Evolutionary conservation across 257 asterid genomes (phyloP).

Genomic region (Ophiorrhiza pumila): DNA sequence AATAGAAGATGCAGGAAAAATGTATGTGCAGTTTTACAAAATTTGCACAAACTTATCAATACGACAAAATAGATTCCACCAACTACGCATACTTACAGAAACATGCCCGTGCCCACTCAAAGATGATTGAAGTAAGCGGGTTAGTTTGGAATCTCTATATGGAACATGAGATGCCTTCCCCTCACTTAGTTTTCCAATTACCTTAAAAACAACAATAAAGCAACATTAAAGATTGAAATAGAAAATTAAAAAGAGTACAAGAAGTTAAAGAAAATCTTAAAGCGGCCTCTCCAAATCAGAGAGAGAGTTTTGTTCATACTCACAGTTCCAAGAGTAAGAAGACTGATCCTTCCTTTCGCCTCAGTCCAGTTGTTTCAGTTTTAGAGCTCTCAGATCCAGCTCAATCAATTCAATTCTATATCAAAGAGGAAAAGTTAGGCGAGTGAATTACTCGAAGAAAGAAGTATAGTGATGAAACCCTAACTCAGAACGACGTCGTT

Average conservation of each 20-base stretch:
- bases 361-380: slow-evolving; percentile 93
- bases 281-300: not conserved
- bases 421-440: slow-evolving; percentile 25
- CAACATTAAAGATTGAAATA: slow-evolving; percentile 16
- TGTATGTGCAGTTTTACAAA: not conserved
- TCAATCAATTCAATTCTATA: slow-evolving; percentile 83
- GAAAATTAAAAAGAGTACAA: slow-evolving; percentile 5
- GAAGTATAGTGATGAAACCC: too few species aligned
- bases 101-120: slow-evolving; percentile 98
- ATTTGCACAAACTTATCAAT: not conserved
- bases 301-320: slow-evolving; percentile 24
- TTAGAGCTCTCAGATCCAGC: slow-evolving; percentile 99
- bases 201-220: slow-evolving; percentile 43
- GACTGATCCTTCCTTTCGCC: slow-evolving; percentile 99
- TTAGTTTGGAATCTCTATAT: slow-evolving; percentile 94
- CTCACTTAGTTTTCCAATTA: slow-evolving; percentile 97
- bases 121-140: slow-evolving; percentile 93
- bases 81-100: slow-evolving; percentile 57
- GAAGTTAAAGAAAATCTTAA: not conserved
- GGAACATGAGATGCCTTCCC: slow-evolving; percentile 98
- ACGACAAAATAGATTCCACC: not conserved
- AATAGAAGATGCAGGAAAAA: not conserved
- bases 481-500: too few species aligned
- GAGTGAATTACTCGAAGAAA: too few species aligned
- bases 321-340: slow-evolving; percentile 97